phyloP scores from a whole-genome alignment of 352 stramenopile genomes.

The Phytophthora cactorum region DNA sequence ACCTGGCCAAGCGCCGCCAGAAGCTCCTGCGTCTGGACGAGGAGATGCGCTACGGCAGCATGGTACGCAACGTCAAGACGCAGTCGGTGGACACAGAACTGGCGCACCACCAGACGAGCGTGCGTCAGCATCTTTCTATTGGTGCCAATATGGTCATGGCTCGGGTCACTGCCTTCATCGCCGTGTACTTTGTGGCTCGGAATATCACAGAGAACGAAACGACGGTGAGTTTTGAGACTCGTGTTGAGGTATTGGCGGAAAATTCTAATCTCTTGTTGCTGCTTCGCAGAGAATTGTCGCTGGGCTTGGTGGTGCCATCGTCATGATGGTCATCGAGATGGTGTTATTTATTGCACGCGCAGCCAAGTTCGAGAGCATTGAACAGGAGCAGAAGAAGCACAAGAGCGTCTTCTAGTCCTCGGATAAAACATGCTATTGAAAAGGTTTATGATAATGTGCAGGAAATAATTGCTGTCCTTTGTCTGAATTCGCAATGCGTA shows the following conservation, averaged over 20 bases:
- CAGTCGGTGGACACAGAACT: conserved; percentile 55
- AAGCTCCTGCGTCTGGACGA: conserved; percentile 81
- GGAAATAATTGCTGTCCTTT: neutral
- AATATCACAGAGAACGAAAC: conserved; percentile 80
- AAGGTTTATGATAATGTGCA: conserved; percentile 4
- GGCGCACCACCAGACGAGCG: conserved; percentile 63
- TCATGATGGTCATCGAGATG: conserved; percentile 91
- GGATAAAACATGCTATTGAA: conserved; percentile 4
- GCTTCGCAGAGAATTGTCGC: conserved; percentile 58
- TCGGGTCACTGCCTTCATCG: conserved; percentile 80
- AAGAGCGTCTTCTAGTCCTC: conserved; percentile 42
- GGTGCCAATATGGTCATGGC: conserved; percentile 88
- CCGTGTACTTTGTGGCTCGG: conserved; percentile 75
- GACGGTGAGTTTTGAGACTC: conserved; percentile 43
- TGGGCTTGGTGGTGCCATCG: conserved; percentile 73
- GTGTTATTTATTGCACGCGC: conserved; percentile 83
- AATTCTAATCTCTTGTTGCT: conserved; percentile 6
- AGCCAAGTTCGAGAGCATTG: conserved; percentile 69
- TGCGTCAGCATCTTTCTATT: conserved; percentile 81
- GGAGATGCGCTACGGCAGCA: conserved; percentile 77
- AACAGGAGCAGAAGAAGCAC: conserved; percentile 50
- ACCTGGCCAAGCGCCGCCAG: conserved; percentile 57
- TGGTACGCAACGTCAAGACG: conserved; percentile 76
- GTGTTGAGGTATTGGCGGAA: neutral
- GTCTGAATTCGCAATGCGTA: neutral